Base-by-base conservation (phyloP, 352 stramenopile species). In the Phytophthora macrochlamydospora region DNA sequence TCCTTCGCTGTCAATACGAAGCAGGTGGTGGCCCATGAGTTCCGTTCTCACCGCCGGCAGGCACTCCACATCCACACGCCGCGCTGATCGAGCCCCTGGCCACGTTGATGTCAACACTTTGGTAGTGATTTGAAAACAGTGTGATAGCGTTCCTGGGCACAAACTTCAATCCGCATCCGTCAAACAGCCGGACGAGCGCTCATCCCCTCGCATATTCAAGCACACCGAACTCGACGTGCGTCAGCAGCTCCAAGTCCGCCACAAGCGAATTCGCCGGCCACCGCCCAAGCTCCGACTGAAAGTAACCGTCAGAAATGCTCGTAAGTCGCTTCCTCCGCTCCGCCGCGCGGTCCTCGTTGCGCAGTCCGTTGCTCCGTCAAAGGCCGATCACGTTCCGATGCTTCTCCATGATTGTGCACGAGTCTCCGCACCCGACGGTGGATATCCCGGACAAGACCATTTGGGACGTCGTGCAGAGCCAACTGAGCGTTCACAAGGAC, bases 361-460 rank as follows among this genome's bases (percentile, higher is more conserved):
- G 18, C 18, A 24, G 18, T 24, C 18, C 18, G 18, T 24, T 24
- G 35, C 35, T 11, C 1, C 35, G 35, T 40, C 59, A 38, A 29
- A 38, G 57, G 28, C 55, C 59, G 28, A 37, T 73, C 30, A 31
- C 43, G 3, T 73, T 66, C 42, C 72, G 69, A 13, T 58, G 62
- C 44, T 73, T 82, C 38, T 80, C 77, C 45, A 78, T 71, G 57
- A 88, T 88, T 59, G 66, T 91, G 55, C 71, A 83, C 80, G 69
- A 75, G 46, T 89, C 82, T 44, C 82, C 78, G 13, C 79, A 89
- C 52, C 62, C 65, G 5, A 59, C 78, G 35, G 51, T 91, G 31
- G 57, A 77, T 14, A 83, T 91, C 32, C 82, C 82, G 1, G 48
- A 88, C 18, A 65, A 71, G 14, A 87, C 76, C 29, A 76, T 89